Conservation (phyloP, 768 basidiomycete species). For the Tulasnella sp. region DNA sequence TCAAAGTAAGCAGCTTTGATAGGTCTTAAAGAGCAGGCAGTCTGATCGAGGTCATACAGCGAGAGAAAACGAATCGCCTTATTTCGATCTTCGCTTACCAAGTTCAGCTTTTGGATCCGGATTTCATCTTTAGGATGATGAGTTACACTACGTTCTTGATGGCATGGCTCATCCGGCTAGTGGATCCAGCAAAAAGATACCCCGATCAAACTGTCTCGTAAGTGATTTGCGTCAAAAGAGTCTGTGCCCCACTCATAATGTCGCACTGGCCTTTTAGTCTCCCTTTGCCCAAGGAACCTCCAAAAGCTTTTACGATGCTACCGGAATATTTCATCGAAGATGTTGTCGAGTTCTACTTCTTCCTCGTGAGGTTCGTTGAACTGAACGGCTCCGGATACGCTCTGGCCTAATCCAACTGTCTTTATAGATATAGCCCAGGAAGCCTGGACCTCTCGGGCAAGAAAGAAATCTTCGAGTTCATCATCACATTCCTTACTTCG, state of each 20-base stretch:
- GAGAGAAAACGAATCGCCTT: slow-evolving; percentile 60
- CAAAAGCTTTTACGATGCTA: slow-evolving; percentile 73
- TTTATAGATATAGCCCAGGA: slow-evolving; percentile 55
- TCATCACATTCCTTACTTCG: slow-evolving; percentile 82
- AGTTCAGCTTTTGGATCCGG: slow-evolving; percentile 80
- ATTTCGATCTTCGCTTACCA: slow-evolving; percentile 74
- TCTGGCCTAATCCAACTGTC: neutral
- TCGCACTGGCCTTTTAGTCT: slow-evolving; percentile 42
- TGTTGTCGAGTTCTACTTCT: slow-evolving; percentile 80
- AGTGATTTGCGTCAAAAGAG: slow-evolving; percentile 28
- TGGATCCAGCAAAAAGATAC: slow-evolving; percentile 71
- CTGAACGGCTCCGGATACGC: neutral
- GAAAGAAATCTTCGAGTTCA: slow-evolving; percentile 77
- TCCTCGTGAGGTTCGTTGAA: slow-evolving; percentile 61
- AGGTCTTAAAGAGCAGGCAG: neutral
- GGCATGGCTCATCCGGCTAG: slow-evolving; percentile 86
- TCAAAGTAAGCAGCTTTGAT: slow-evolving; percentile 45
- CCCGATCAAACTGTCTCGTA: slow-evolving; percentile 63
- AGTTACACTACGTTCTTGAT: slow-evolving; percentile 86
- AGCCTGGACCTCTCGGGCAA: slow-evolving; percentile 80
- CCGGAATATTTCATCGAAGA: slow-evolving; percentile 95
- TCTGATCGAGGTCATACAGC: slow-evolving; percentile 33
- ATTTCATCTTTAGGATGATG: slow-evolving; percentile 67
- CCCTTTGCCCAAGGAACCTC: slow-evolving; percentile 78
- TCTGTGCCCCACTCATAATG: neutral